Evolutionary conservation across 2,329 filamentous ascomycete genomes (phyloP).

Genomic region (Ophiostoma fasciatum): DNA sequence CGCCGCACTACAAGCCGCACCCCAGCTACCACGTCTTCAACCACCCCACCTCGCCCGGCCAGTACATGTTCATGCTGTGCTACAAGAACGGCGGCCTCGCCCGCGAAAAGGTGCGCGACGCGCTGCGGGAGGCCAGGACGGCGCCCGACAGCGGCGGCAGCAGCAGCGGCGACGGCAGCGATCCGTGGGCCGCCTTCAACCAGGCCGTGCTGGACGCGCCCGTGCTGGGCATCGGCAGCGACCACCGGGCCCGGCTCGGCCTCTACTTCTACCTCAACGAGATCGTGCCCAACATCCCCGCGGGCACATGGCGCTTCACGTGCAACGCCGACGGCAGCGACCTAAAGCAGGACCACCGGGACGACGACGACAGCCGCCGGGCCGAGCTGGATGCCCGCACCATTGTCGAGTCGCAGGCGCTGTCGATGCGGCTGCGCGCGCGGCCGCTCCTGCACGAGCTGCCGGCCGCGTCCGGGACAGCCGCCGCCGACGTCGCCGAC

Average conservation of each 20-base stretch:
- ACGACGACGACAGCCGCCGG: conserved; percentile 7
- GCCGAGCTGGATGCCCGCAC: conserved; percentile 58
- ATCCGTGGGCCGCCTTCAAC: conserved; percentile 74
- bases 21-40: conserved; percentile 96
- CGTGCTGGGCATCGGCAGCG: conserved; percentile 44
- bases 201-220: conserved; percentile 50
- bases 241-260: conserved; percentile 57
- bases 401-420: conserved; percentile 89
- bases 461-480: not conserved
- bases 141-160: conserved; percentile 26
- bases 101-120: conserved; percentile 76
- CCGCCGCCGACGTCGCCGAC: not conserved
- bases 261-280: conserved; percentile 94
- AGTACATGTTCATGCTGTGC: conserved; percentile 99
- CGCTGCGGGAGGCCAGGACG: too few relatives aligned
- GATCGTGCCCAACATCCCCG: conserved; percentile 80
- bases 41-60: conserved; percentile 74
- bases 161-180: conserved; percentile 23
- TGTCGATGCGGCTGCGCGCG: conserved; percentile 78
- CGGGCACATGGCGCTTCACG: conserved; percentile 76
- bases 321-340: conserved; percentile 39
- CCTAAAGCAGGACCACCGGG: conserved; percentile 21
- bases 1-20: conserved; percentile 77
- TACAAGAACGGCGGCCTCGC: conserved; percentile 97
- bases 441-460: conserved; percentile 54